Evolutionary conservation across 2,329 filamentous ascomycete species (phyloP), one percentile per base, ranked within the genome.

Genomic region (Meredithiella fracta): DNA sequence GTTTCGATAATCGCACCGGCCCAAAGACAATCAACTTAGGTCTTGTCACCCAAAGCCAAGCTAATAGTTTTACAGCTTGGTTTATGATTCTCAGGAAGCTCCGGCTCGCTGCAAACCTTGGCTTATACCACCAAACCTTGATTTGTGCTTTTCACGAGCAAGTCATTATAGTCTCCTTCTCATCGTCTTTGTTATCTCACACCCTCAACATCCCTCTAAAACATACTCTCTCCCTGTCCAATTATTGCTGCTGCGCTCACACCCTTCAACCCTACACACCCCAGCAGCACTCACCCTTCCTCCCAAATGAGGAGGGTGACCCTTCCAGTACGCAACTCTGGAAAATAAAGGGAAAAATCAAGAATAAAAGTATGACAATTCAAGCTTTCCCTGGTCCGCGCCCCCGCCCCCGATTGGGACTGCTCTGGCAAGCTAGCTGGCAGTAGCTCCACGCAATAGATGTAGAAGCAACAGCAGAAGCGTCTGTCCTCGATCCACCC

Each of bases 311-410:
- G 22, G 11, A 26, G 44, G 44, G 25, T 49, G 44, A 22, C 44
- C 44, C 44, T 47, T 47, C 42, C 42, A 47, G 9, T 47, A 2
- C 22, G 9, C 22, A 17, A 44, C 40, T 22, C 20, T 44, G 8
- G 40, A 44, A 44, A 8, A 51, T 14, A 31, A 26, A 14, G 23
- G 17, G 23, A 50, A 26, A 50, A 50, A 50, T 11, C 20, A 8
- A 51, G 29, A 51, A 17, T 17, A 51, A 51, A 23, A n/a, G 29
- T 34, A 51, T 31, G 29, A 51, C n/a, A 37, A n/a, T 17, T 7
- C 50, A 51, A 51, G 50, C 26, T 51, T 51, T 51, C 50, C 50
- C 50, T 51, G 15, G 50, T 51, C 29, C 26, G 26, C 26, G 29
- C n/a, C 31, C 50, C n/a, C 26, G 20, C 23, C n/a, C 50, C 29